A percentile compares a stretch with the other conserved stretches of the same genome.
phyloP scores from a whole-genome alignment of 1,284 basidiomycete species.

The Trichosporon inkin region DNA sequence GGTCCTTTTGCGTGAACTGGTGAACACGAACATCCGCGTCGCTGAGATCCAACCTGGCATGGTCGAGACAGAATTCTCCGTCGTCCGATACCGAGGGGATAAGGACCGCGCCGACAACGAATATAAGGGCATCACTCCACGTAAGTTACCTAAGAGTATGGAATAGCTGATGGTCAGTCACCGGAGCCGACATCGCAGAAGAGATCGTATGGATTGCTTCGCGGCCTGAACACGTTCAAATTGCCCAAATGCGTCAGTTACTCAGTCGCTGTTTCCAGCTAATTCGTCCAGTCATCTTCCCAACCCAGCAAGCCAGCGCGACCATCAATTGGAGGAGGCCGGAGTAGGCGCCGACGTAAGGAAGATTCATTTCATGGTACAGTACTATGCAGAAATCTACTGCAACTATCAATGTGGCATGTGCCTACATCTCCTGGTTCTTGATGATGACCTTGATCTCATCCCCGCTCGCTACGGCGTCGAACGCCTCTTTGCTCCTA shows the following conservation, averaged over 20 bases:
- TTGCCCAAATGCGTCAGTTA: slow-evolving; percentile 32
- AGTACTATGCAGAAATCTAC: too few species aligned
- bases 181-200: slow-evolving; percentile 73
- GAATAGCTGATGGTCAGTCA: not conserved
- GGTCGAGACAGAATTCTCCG: slow-evolving; percentile 62
- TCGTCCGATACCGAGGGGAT: slow-evolving; percentile 83
- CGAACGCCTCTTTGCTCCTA: slow-evolving; percentile 53
- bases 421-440: slow-evolving; percentile 38
- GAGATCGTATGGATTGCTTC: slow-evolving; percentile 73
- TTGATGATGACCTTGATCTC: slow-evolving; percentile 47
- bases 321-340: slow-evolving; percentile 35
- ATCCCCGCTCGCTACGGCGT: slow-evolving; percentile 54
- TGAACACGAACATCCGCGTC: slow-evolving; percentile 85
- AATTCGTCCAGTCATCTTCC: slow-evolving; percentile 36
- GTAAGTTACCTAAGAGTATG: slow-evolving; percentile 25
- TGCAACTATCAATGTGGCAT: not conserved
- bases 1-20: slow-evolving; percentile 74
- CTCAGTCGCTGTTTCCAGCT: not conserved
- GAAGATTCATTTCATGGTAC: too few species aligned
- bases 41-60: slow-evolving; percentile 76
- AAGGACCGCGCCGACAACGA: slow-evolving; percentile 73
- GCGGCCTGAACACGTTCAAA: slow-evolving; percentile 25
- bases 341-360: not conserved
- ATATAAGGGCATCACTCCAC: slow-evolving; percentile 69
- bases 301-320: slow-evolving; percentile 41